Evolutionary conservation across 306 rosid species (phyloP), one percentile per base, ranked within the genome.

Genomic region (Cicer yamashitae): DNA sequence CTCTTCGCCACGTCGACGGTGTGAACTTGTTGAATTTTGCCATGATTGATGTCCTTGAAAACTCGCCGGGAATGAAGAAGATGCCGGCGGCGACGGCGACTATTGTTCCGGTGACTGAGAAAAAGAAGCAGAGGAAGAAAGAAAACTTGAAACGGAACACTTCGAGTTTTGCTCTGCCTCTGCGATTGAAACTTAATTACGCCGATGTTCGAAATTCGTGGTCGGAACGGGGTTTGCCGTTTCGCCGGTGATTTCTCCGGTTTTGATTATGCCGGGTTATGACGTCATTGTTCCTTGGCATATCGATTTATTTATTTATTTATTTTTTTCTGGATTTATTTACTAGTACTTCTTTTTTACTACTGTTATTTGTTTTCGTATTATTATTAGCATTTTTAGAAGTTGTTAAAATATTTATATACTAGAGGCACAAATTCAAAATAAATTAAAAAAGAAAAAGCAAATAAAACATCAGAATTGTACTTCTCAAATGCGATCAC

Each of bases 171-270:
- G 86, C 84, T 18, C 63, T 90, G 78, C 59, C 88, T 15, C 63
- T 90, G 82, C 59, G 73, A 65, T 83, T 92, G 86, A 92, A 92
- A 53, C 67, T 90, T 88, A 82, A 92, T 70, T 87, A 88, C 79
- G 82, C 84, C 34, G 88, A 77, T 65, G 87, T 92, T 70, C 70
- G 85, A 84, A 79, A 30, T 22, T 86, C 90, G 37, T 90, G 96
- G 97, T 87, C 92, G 22, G 86, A 74, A 25, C 82, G 86, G n/a
- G 89, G 92, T 6, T 86, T 87, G 9, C 90, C 96, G 34, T 92
- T 92, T 61, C 66, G 61, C 92, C 81, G 87, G 77, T 34, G 89
- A 90, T 2, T 30, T 25, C 9, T 40, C 88, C 92, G 39, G 87
- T 92, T 12, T 47, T 34, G 8, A 34, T 12, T 2, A 1, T 11